A percentile compares a stretch with the other conserved stretches of the same genome.
Evolutionary conservation across 2,329 filamentous ascomycete species (phyloP).

Genomic region (Stagonosporopsis tanaceti): DNA sequence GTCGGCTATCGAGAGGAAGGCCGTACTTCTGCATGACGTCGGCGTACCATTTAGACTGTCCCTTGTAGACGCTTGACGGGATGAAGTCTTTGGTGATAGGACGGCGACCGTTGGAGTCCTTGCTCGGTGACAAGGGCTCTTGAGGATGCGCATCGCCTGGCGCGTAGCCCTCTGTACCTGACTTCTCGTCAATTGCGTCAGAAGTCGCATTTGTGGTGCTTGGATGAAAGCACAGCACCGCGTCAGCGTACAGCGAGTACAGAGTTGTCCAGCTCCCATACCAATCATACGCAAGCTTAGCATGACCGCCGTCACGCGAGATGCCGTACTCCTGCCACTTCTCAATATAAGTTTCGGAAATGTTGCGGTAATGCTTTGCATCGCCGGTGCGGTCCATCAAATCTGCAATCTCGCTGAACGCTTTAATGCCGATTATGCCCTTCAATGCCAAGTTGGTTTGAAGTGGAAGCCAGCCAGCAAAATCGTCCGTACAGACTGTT

Average conservation of each 20-base stretch:
- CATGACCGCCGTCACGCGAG: slow-evolving; percentile 72
- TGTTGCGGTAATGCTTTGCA: slow-evolving; percentile 67
- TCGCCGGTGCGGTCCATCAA: slow-evolving; percentile 67
- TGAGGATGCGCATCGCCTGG: slow-evolving; percentile 25
- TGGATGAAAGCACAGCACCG: slow-evolving; percentile 80
- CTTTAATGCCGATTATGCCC: slow-evolving; percentile 81
- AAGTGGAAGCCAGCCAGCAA: slow-evolving; percentile 78
- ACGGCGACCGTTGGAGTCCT: slow-evolving; percentile 27
- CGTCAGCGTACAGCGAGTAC: slow-evolving; percentile 85
- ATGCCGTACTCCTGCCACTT: slow-evolving; percentile 77
- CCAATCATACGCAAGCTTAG: slow-evolving; percentile 81
- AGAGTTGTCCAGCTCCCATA: slow-evolving; percentile 84
- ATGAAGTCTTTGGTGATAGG: slow-evolving; percentile 66
- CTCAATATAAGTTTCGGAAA: slow-evolving; percentile 71
- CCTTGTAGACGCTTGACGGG: slow-evolving; percentile 76
- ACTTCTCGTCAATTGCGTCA: slow-evolving; percentile 11
- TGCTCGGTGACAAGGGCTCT: slow-evolving; percentile 27
- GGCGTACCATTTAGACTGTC: slow-evolving; percentile 82
- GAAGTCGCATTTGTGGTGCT: slow-evolving; percentile 50
- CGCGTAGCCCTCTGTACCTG: slow-evolving; percentile 4
- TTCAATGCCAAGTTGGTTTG: slow-evolving; percentile 86
- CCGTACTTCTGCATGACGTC: slow-evolving; percentile 82
- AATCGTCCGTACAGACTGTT: slow-evolving; percentile 80
- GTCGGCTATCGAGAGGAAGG: slow-evolving; percentile 80
- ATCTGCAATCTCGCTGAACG: slow-evolving; percentile 75